These are phyloP conservation scores for Saccharomycopsis selenospora DNA, from an alignment of 805 yeast species.

Conservation along the genomic window DNA sequence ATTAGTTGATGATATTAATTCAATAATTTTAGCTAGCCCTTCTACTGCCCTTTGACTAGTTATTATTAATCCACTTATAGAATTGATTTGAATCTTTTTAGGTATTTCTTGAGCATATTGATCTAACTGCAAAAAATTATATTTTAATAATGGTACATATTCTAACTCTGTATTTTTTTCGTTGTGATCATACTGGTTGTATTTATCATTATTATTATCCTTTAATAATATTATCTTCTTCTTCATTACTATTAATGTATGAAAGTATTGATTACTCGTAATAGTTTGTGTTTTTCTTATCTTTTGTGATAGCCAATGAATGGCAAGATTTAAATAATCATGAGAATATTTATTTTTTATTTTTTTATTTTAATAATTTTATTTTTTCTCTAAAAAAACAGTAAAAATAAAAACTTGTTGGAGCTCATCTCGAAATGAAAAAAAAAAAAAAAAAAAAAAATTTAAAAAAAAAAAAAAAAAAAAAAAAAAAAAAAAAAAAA, in stretches of 20 bases:
- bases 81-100: neutral
- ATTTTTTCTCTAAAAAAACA: too few species aligned
- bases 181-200: neutral
- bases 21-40: slow-evolving; percentile 46
- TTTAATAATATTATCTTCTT: neutral
- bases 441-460: too few species aligned
- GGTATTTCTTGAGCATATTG: neutral
- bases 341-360: too few species aligned
- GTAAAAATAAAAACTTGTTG: too few species aligned
- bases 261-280: too few species aligned
- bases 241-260: too few species aligned
- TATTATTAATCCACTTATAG: slow-evolving; percentile 46
- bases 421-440: neutral
- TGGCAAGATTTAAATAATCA: too few species aligned
- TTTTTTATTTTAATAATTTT: too few species aligned
- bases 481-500: neutral
- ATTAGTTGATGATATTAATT: slow-evolving; percentile 22
- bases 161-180: neutral
- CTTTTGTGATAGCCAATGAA: too few species aligned
- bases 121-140: neutral
- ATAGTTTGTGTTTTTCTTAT: too few species aligned
- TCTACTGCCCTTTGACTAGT: slow-evolving; percentile 93
- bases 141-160: neutral
- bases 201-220: neutral
- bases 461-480: neutral